Evolutionary conservation across 257 asterid genomes (phyloP), one percentile per base, ranked within the genome.

Genomic region (Ilex asprella): DNA sequence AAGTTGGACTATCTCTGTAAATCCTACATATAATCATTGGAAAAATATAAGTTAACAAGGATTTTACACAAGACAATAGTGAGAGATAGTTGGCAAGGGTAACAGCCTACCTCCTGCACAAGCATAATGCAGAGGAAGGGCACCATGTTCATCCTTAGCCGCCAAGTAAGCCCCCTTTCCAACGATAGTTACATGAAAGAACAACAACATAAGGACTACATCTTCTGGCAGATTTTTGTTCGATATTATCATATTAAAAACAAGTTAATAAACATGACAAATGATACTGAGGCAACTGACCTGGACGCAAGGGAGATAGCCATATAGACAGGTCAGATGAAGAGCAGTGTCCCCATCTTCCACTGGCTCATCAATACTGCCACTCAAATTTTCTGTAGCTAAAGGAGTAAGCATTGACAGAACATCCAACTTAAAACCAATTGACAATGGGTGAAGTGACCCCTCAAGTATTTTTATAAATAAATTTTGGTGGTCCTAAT

Each of bases 331-430:
- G 3, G 95, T 30, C 31, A 92, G 86, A 75, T 89, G 99, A 72
- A 92, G 99, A 57, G 89, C 89, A 41, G 91, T 89, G 73, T 92
- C 99, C 31, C 99, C 99, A 58, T 92, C 99, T 77, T 86, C 97
- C 64, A 85, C 73, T 35, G 94, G 89, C 67, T 86, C 84, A 65
- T 92, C 84, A 60, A 92, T 86, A 79, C 70, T 79, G 30, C 95
- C 95, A 68, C 66, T 73, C 71, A 79, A 82, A 74, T 81, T 73
- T 69, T 79, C 97, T 88, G 84, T 3, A 39, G 16, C 57, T 39
- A 74, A 30, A 14, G 30, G 15, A 14, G 27, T 35, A 35, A 35
- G 8, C 41, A 35, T 21, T 1, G 27, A 21, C 27, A 21, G 27
- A 21, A 21, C 27, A 21, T 21, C 27, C 27, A 21, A 21, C 41